phyloP scores from a whole-genome alignment of 2,329 filamentous ascomycete species.

The Colletotrichum somersetense region DNA sequence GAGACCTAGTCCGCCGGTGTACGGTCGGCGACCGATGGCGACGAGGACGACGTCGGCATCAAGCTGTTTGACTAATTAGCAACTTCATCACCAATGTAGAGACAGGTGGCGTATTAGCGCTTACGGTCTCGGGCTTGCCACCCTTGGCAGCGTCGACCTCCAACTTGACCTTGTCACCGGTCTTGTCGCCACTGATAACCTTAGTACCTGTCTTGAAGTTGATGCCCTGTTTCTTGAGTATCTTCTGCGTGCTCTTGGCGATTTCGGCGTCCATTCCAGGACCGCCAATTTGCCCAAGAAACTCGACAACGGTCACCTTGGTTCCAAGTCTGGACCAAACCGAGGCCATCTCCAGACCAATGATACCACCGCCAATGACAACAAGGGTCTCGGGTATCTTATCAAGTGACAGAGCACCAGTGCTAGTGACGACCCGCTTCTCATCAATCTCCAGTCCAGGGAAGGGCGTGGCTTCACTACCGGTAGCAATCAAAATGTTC shows the following conservation, averaged over 20 bases:
- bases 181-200: slow-evolving; percentile 86
- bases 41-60: slow-evolving; percentile 96
- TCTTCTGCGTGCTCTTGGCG: slow-evolving; percentile 91
- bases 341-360: slow-evolving; percentile 97
- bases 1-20: slow-evolving; percentile 90
- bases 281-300: slow-evolving; percentile 94
- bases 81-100: background rate
- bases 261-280: slow-evolving; percentile 98
- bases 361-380: slow-evolving; percentile 98
- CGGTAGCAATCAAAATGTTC: slow-evolving; percentile 98
- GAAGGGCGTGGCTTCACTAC: slow-evolving; percentile 95
- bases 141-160: slow-evolving; percentile 94
- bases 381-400: slow-evolving; percentile 96
- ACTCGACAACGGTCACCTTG: slow-evolving; percentile 98
- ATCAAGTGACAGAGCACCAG: slow-evolving; percentile 88
- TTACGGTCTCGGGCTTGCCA: slow-evolving; percentile 90
- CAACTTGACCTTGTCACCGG: slow-evolving; percentile 82
- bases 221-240: slow-evolving; percentile 94
- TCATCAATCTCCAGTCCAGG: slow-evolving; percentile 96
- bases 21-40: slow-evolving; percentile 95
- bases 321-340: slow-evolving; percentile 96
- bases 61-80: slow-evolving; percentile 65
- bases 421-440: slow-evolving; percentile 97
- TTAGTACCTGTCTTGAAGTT: slow-evolving; percentile 99
- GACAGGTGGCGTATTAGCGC: slow-evolving; percentile 49